Evolutionary conservation across 768 basidiomycete species (phyloP).

Genomic region (Podaxis carcinomalis): DNA sequence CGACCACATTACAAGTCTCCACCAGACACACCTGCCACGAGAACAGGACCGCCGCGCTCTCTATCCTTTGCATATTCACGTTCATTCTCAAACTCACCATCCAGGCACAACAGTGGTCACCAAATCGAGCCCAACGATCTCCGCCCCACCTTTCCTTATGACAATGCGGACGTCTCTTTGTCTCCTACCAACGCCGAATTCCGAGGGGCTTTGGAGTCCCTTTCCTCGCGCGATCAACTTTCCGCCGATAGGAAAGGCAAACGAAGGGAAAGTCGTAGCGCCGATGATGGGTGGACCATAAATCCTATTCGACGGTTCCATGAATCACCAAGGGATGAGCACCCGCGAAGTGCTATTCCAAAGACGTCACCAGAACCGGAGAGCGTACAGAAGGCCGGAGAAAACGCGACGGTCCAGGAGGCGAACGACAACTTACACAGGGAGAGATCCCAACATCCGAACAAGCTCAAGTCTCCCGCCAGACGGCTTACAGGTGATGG

Average conservation of each 20-base stretch:
- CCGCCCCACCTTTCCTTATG: conserved; percentile 25
- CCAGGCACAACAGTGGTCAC: conserved; percentile 4
- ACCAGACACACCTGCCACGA: conserved; percentile 50
- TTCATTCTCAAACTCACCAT: conserved; percentile 42
- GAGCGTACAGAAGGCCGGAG: neutral
- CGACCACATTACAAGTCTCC: conserved; percentile 25
- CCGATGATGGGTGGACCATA: conserved; percentile 45
- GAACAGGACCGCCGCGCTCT: conserved; percentile 74
- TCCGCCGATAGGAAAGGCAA: conserved; percentile 51
- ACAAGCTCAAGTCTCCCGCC: neutral
- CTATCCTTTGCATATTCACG: conserved; percentile 63
- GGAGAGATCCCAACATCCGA: neutral
- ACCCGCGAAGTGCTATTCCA: conserved; percentile 29
- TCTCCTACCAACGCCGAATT: conserved; percentile 41
- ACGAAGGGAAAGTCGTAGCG: conserved; percentile 40
- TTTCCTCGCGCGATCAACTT: conserved; percentile 29
- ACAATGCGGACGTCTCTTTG: conserved; percentile 32
- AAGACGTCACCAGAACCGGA: conserved; percentile 9
- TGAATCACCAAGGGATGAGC: conserved; percentile 48
- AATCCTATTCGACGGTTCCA: conserved; percentile 49
- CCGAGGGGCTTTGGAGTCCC: conserved; percentile 57
- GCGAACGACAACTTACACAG: neutral
- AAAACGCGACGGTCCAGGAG: neutral
- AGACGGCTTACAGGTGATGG: neutral
- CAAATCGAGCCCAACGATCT: conserved; percentile 18